These are phyloP conservation scores for Mycena olivaceomarginata DNA, from an alignment of 768 basidiomycete genomes.

Conservation along the genomic window DNA sequence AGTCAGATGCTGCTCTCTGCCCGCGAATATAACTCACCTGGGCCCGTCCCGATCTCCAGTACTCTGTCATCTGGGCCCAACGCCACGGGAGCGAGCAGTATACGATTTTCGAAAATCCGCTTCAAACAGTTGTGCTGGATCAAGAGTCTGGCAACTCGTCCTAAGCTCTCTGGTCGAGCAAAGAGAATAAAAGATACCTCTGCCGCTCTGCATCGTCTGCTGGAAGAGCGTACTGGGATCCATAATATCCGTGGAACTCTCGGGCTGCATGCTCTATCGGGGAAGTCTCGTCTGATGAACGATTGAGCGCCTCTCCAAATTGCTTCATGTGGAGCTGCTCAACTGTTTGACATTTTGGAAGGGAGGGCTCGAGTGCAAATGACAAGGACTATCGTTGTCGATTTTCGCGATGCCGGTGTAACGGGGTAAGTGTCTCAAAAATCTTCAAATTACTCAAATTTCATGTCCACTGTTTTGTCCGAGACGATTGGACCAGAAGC, in stretches of 20 bases:
- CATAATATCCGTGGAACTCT: conserved; percentile 26
- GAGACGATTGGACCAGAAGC: no score
- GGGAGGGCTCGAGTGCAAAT: no score
- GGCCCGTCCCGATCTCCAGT: conserved; percentile 25
- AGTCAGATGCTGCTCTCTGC: background rate
- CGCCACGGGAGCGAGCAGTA: conserved; percentile 26
- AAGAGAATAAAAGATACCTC: conserved; percentile 15
- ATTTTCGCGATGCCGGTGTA: no score
- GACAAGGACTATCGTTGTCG: no score
- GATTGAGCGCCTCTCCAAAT: background rate
- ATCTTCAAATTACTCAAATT: no score
- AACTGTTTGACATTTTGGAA: background rate
- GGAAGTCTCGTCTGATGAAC: background rate
- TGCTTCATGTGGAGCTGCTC: background rate
- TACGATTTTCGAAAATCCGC: conserved; percentile 19
- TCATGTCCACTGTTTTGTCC: no score
- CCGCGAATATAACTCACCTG: conserved; percentile 12
- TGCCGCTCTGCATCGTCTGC: conserved; percentile 20
- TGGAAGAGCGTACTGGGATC: conserved; percentile 33
- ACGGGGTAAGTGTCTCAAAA: no score
- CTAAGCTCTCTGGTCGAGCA: background rate
- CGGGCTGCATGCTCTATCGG: conserved; percentile 24
- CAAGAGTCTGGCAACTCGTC: conserved; percentile 29
- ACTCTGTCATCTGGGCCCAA: conserved; percentile 2
- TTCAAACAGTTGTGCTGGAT: conserved; percentile 39